Percentiles rank a stretch among this genome's conserved stretches.
Evolutionary conservation across 345 rosid species (phyloP).

Genomic region (Cardamine resedifolia): DNA sequence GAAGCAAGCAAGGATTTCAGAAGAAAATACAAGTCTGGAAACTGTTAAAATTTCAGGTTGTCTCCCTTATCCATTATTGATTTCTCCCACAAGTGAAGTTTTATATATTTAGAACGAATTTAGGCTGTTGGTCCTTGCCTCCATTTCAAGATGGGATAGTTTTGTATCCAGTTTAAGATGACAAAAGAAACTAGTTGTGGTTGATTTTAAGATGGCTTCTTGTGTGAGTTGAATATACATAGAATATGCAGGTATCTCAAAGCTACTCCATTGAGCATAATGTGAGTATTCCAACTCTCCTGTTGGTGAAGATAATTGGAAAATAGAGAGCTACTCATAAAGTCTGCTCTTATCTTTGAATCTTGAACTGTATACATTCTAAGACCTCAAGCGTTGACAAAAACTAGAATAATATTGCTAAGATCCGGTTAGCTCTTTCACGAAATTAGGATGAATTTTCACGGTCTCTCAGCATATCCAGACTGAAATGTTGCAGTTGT

Average conservation of each 20-base stretch:
- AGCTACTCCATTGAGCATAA: conserved; percentile 70
- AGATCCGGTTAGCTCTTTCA: neutral
- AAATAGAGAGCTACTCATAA: neutral
- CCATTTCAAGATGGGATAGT: no score
- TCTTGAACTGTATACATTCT: neutral
- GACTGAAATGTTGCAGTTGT: neutral
- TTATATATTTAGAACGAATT: no score
- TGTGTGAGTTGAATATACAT: no score
- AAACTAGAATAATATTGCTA: neutral
- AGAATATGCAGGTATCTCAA: conserved; percentile 44
- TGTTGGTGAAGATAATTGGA: neutral
- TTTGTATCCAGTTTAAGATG: no score
- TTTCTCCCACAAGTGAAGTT: no score
- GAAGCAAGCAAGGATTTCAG: conserved; percentile 75
- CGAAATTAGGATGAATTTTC: neutral
- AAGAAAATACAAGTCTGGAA: conserved; percentile 77
- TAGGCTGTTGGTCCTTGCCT: no score
- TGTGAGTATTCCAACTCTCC: conserved; percentile 48
- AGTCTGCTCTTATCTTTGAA: neutral
- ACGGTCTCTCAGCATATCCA: neutral
- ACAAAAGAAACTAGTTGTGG: no score
- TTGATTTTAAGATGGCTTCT: no score
- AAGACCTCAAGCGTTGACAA: neutral
- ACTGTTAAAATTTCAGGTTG: conserved; percentile 83
- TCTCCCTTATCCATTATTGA: neutral